phyloP scores from a whole-genome alignment of 73 alveolate genomes.

The Paramecium bursaria region DNA sequence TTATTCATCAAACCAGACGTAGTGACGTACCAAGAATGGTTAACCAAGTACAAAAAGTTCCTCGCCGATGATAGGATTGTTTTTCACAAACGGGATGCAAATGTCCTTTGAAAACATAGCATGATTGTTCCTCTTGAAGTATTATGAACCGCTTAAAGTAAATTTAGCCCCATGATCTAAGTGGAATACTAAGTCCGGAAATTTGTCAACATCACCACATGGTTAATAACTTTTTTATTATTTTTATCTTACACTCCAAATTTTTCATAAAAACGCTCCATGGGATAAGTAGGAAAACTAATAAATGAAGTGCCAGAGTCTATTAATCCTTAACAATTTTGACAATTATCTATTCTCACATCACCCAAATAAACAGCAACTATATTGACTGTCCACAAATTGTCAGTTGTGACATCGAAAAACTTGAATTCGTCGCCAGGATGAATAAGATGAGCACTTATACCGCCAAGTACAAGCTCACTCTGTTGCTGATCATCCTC shows the following conservation, averaged over 20 bases:
- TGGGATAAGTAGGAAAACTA: conserved; percentile 39
- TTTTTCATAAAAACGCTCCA: conserved; percentile 37
- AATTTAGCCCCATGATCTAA: conserved; percentile 41
- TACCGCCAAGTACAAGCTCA: conserved; percentile 19
- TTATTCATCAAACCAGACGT: conserved; percentile 55
- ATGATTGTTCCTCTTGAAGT: conserved; percentile 34
- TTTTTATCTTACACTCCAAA: conserved; percentile 9
- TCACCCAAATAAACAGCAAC: conserved; percentile 42
- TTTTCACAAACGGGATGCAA: conserved; percentile 36
- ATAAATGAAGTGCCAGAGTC: conserved; percentile 53
- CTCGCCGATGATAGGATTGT: conserved; percentile 50
- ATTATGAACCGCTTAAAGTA: not conserved
- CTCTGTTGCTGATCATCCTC: conserved; percentile 30
- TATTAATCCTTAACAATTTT: conserved; percentile 44
- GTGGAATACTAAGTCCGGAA: conserved; percentile 18
- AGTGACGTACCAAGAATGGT: conserved; percentile 42
- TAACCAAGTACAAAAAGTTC: conserved; percentile 39
- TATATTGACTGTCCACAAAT: conserved; percentile 35
- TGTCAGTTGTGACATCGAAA: conserved; percentile 33
- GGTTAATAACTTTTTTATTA: not conserved
- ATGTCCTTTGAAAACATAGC: conserved; percentile 41
- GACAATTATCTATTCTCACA: conserved; percentile 47
- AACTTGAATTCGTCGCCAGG: conserved; percentile 46
- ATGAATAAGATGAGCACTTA: conserved; percentile 4
- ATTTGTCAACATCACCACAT: conserved; percentile 22